phyloP scores from a whole-genome alignment of 768 basidiomycete genomes.

The Sistotremastrum niveocremeum region DNA sequence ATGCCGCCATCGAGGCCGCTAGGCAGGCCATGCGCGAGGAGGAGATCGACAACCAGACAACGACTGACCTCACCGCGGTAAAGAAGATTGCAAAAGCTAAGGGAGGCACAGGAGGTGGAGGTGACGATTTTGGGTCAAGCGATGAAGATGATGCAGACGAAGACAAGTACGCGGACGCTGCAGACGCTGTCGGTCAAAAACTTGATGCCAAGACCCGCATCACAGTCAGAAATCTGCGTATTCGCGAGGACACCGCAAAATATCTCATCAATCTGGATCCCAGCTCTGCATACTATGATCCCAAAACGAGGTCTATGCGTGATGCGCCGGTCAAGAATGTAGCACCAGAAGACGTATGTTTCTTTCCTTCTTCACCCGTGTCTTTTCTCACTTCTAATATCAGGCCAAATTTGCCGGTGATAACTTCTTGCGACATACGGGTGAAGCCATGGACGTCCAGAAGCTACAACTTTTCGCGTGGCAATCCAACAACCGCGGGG shows the following conservation, averaged over 20 bases:
- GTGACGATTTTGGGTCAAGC: constrained; percentile 92
- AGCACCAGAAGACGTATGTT: constrained; percentile 74
- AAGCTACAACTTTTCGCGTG: constrained; percentile 92
- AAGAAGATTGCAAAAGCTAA: constrained; percentile 92
- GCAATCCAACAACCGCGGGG: constrained; percentile 87
- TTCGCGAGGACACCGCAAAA: constrained; percentile 98
- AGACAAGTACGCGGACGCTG: constrained; percentile 96
- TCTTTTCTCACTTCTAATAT: constrained; percentile 1
- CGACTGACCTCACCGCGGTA: constrained; percentile 80
- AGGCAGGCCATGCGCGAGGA: constrained; percentile 87
- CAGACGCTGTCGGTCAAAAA: constrained; percentile 96
- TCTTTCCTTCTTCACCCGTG: constrained; percentile 2
- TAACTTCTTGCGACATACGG: constrained; percentile 85
- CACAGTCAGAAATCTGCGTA: constrained; percentile 94
- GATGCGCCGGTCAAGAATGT: constrained; percentile 77
- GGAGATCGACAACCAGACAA: constrained; percentile 95
- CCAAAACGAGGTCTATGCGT: constrained; percentile 98
- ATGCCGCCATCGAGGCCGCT: constrained; percentile 83
- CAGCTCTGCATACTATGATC: constrained; percentile 95
- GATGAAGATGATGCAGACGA: constrained; percentile 94
- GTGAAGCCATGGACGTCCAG: constrained; percentile 88
- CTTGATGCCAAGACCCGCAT: constrained; percentile 96
- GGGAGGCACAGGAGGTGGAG: constrained; percentile 49
- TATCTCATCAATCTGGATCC: constrained; percentile 95
- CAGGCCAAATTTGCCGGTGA: constrained; percentile 90